Evolutionary conservation across 176 grass and related monocot species (phyloP).

Genomic region (Melocanna baccifera): DNA sequence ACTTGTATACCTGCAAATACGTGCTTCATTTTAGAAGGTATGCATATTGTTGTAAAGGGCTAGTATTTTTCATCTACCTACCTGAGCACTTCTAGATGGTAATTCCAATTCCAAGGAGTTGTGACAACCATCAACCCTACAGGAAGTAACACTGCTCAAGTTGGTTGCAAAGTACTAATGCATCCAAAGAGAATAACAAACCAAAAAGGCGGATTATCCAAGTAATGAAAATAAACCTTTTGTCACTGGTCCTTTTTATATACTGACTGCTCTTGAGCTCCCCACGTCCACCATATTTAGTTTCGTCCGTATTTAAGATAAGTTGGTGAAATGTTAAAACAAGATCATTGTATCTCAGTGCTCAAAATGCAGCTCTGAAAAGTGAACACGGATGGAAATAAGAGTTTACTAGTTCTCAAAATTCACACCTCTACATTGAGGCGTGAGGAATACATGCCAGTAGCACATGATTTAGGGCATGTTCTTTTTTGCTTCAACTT

Average conservation of each 20-base stretch:
- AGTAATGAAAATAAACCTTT: constrained; percentile 54
- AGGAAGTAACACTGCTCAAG: constrained; percentile 13
- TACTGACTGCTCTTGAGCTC: constrained; percentile 56
- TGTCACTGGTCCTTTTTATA: constrained; percentile 57
- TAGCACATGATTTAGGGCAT: background rate
- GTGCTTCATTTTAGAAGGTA: background rate
- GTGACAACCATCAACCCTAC: constrained; percentile 70
- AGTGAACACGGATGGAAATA: background rate
- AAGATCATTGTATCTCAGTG: background rate
- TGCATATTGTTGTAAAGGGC: constrained; percentile 17
- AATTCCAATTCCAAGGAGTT: constrained; percentile 77
- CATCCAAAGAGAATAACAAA: constrained; percentile 6
- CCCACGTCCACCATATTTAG: constrained; percentile 73
- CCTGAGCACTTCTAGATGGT: constrained; percentile 95
- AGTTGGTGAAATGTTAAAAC: constrained; percentile 41
- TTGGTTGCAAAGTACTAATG: background rate
- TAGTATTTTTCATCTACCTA: constrained; percentile 29
- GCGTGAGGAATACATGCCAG: background rate
- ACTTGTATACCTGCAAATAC: constrained; percentile 77
- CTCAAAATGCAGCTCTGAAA: background rate
- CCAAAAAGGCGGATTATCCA: constrained; percentile 8
- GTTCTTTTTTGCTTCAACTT: too few species aligned
- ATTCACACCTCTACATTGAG: background rate
- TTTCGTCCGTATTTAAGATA: constrained; percentile 82
- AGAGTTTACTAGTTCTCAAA: background rate